These are phyloP conservation scores for Phytopythium aichiense DNA, from an alignment of 352 stramenopile genomes.

Conservation along the genomic window DNA sequence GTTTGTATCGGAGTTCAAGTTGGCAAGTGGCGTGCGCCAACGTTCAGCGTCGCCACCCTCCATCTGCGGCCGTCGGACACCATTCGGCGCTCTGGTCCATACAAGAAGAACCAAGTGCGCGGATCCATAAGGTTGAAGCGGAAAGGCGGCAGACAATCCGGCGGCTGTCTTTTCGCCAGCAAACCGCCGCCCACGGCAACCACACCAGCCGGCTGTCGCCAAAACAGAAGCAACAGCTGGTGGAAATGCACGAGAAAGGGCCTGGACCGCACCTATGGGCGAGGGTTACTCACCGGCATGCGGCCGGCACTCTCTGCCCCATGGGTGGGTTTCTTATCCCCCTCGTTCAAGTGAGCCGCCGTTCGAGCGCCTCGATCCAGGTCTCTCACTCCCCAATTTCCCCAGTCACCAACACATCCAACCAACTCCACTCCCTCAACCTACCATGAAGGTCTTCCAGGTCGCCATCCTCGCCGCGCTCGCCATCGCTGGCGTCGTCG, in stretches of 20 bases:
- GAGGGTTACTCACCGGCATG: not conserved
- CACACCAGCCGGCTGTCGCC: no score
- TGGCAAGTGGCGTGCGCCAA: not conserved
- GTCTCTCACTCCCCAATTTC: constrained; percentile 5
- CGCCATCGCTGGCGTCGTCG: constrained; percentile 2
- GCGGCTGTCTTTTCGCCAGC: not conserved
- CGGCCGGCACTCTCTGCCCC: not conserved
- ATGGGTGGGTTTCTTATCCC: not conserved
- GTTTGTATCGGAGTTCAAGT: not conserved
- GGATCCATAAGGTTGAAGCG: not conserved
- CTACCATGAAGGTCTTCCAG: constrained; percentile 7
- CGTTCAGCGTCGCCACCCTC: not conserved
- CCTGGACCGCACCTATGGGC: not conserved
- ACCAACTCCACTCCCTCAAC: not conserved
- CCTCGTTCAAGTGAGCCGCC: not conserved
- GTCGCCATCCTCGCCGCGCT: constrained; percentile 5
- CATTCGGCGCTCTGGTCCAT: not conserved
- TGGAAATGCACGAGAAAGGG: not conserved
- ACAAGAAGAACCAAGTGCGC: not conserved
- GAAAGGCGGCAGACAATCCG: not conserved
- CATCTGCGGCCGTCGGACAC: not conserved
- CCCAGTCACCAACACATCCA: not conserved
- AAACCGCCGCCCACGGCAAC: not conserved
- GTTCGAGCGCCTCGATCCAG: not conserved
- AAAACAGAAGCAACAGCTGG: not conserved